phyloP scores from a whole-genome alignment of 164 flowering plant genomes.

The Sedum album region DNA sequence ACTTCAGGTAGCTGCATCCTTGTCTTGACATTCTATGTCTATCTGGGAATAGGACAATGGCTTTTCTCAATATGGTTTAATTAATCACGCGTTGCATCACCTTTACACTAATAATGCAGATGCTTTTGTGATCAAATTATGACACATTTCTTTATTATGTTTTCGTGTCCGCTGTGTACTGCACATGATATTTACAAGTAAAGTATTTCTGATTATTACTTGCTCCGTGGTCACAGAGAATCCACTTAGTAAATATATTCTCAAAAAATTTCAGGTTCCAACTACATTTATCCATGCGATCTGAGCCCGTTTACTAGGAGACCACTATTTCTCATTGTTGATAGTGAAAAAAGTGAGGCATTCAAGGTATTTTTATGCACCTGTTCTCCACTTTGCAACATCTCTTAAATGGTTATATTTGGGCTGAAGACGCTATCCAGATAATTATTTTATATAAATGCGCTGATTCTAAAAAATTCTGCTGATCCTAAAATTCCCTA shows the following conservation, averaged over 20 bases:
- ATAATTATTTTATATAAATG: too few relatives aligned
- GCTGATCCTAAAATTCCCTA: too few relatives aligned
- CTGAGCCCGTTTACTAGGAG: constrained; percentile 89
- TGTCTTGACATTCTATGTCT: not conserved
- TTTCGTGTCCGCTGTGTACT: not conserved
- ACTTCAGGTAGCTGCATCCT: constrained; percentile 2
- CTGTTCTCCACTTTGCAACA: not conserved
- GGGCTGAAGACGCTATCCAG: too few relatives aligned
- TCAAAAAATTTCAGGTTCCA: constrained; percentile 42
- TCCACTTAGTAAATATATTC: not conserved
- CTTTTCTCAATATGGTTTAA: not conserved
- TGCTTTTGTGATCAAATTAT: not conserved
- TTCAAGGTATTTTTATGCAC: constrained; percentile 58
- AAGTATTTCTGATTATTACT: not conserved
- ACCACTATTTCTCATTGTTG: constrained; percentile 76
- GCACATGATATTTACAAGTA: not conserved
- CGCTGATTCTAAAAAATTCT: too few relatives aligned
- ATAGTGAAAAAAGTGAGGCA: constrained; percentile 71
- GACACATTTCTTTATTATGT: not conserved
- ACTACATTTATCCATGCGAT: constrained; percentile 74
- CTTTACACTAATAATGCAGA: not conserved
- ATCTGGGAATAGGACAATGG: not conserved
- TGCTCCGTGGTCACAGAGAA: not conserved
- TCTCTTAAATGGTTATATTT: too few relatives aligned
- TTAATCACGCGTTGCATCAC: not conserved